Base-by-base conservation (phyloP, 2,329 filamentous ascomycete genomes). In the Fusarium succisae region DNA sequence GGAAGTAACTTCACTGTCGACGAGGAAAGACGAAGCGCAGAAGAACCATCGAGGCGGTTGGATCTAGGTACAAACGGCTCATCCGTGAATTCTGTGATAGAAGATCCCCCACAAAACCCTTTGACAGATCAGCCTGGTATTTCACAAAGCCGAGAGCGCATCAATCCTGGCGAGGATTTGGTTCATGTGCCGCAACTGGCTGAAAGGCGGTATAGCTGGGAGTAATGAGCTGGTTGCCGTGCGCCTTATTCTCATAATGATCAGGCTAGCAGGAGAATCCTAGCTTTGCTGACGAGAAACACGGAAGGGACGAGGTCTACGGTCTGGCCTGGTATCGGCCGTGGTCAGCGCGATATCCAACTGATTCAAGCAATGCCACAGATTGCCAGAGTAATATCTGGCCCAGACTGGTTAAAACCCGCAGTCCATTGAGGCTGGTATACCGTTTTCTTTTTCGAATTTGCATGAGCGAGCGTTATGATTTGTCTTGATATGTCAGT, bases 1-100 rank as follows among this genome's bases (percentile, higher is more conserved):
- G 88, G 88, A 26, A 90, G 88, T 77, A 89, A 90, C 65, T 90
- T 85, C 73, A 90, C 88, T 0, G 84, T 88, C 15, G 86, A 90
- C 30, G 87, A 90, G 69, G 86, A 87, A 67, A 78, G 80, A 12
- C 58, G 47, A 32, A 74, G 80, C 18, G 77, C 75, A 38, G 77
- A 79, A 43, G 80, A 80, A 59, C 63, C 80, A 45, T 74, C 77
- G 15, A 72, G 76, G 17, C 78, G 80, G 28, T 68, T 72, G 13
- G 77, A 75, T 22, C 39, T 72, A 26, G 74, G 70, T 20, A 55
- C 67, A 30, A 62, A 54, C 39, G 54, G 44, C 35, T 38, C 44
- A 32, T 39, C n/a, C 10, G 12, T 57, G 24, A 39, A 68, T 44
- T 35, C 47, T 55, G 47, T 48, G 48, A 44, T 63, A 44, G 37